phyloP scores from a whole-genome alignment of 768 basidiomycete genomes.

The Tylopilus plumbeoviolaceoides region DNA sequence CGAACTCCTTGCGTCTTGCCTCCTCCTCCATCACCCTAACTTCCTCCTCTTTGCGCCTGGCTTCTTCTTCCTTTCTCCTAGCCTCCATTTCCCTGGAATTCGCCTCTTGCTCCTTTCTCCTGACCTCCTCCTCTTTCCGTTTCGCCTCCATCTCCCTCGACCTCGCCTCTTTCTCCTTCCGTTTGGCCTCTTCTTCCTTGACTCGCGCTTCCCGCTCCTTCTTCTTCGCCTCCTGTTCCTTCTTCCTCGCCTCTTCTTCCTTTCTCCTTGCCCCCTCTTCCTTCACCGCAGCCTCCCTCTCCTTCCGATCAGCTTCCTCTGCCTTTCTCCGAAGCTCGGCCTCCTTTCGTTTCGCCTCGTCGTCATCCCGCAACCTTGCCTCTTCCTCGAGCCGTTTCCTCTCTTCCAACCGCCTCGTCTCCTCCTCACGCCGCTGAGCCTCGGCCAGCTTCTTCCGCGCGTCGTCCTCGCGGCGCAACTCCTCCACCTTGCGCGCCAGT shows the following conservation, averaged over 20 bases:
- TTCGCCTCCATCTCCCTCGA: slow-evolving; percentile 25
- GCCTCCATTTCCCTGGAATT: slow-evolving; percentile 29
- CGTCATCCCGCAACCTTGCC: slow-evolving; percentile 23
- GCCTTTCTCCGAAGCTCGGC: slow-evolving; percentile 30
- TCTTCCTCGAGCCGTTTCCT: slow-evolving; percentile 26
- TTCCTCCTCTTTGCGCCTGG: slow-evolving; percentile 24
- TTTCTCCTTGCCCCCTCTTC: slow-evolving; percentile 20
- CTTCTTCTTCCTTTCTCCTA: slow-evolving; percentile 17
- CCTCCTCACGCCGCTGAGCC: slow-evolving; percentile 30
- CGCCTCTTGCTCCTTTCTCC: slow-evolving; percentile 22
- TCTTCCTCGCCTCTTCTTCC: slow-evolving; percentile 22
- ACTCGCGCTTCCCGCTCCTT: slow-evolving; percentile 30
- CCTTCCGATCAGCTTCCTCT: slow-evolving; percentile 31
- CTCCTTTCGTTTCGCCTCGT: slow-evolving; percentile 23
- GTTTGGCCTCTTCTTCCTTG: slow-evolving; percentile 22
- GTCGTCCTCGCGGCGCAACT: slow-evolving; percentile 30
- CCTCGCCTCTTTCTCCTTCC: slow-evolving; percentile 18
- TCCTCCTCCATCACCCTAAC: slow-evolving; percentile 28
- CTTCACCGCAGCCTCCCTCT: slow-evolving; percentile 24
- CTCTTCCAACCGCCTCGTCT: slow-evolving; percentile 24
- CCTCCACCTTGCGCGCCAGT: slow-evolving; percentile 34
- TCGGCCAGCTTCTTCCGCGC: slow-evolving; percentile 23
- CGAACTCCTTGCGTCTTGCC: slow-evolving; percentile 26
- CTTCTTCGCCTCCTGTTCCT: slow-evolving; percentile 28
- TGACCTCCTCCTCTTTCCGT: slow-evolving; percentile 28